These are phyloP conservation scores for Uronychia binucleata DNA, from an alignment of 73 alveolate genomes.

Conservation along the genomic window DNA sequence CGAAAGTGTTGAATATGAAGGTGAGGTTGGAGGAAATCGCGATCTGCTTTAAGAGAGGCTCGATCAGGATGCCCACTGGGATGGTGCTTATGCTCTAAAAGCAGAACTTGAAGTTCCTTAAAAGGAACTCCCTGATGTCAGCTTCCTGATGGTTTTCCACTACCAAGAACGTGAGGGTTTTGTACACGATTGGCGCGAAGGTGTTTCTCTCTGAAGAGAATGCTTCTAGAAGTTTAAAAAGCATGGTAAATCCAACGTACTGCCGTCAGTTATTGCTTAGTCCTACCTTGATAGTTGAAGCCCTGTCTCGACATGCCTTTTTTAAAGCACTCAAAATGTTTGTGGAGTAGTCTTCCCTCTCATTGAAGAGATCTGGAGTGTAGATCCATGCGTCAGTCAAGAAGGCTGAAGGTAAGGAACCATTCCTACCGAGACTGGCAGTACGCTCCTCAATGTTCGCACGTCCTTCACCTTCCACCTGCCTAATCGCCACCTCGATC, in stretches of 20 bases:
- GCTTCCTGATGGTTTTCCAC: slow-evolving; percentile 90
- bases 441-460: slow-evolving; percentile 43
- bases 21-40: slow-evolving; percentile 49
- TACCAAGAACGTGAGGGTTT: slow-evolving; percentile 86
- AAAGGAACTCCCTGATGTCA: slow-evolving; percentile 88
- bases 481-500: slow-evolving; percentile 33
- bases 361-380: slow-evolving; percentile 57
- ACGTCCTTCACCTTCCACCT: slow-evolving; percentile 44
- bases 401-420: slow-evolving; percentile 20
- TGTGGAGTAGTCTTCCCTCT: slow-evolving; percentile 46
- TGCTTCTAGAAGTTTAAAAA: slow-evolving; percentile 60
- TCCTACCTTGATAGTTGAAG: too few relatives aligned
- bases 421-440: slow-evolving; percentile 23
- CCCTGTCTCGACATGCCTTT: slow-evolving; percentile 75
- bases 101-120: slow-evolving; percentile 76
- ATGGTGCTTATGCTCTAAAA: slow-evolving; percentile 78
- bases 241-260: slow-evolving; percentile 47
- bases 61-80: slow-evolving; percentile 93
- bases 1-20: slow-evolving; percentile 76
- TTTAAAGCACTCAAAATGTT: slow-evolving; percentile 57
- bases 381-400: slow-evolving; percentile 75
- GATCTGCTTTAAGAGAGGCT: slow-evolving; percentile 90
- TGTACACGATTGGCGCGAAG: slow-evolving; percentile 93
- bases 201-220: slow-evolving; percentile 90
- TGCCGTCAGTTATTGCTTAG: too few relatives aligned